Percentiles rank a stretch among this genome's conserved stretches.
These are phyloP conservation scores for Zygoascus biomembranicola DNA, from an alignment of 805 yeast species.

Conservation along the genomic window DNA sequence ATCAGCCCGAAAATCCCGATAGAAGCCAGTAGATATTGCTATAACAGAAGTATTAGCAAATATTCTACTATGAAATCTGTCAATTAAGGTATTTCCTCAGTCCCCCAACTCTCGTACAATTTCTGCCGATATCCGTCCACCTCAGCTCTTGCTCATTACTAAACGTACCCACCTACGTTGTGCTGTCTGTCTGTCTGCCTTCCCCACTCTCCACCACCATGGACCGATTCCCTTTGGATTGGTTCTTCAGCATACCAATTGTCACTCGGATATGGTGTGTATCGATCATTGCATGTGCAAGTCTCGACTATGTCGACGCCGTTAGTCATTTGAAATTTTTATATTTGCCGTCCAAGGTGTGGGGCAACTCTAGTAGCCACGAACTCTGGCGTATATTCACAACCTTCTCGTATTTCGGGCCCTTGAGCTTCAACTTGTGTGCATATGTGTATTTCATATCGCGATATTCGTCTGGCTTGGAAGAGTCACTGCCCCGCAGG, in stretches of 20 bases:
- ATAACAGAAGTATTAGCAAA: too few relatives aligned
- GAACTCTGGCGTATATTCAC: conserved; percentile 36
- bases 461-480: conserved; percentile 34
- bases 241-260: conserved; percentile 34
- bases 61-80: too few relatives aligned
- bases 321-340: conserved; percentile 10
- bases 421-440: conserved; percentile 31
- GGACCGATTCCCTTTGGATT: conserved; percentile 18
- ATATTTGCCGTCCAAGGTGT: neutral
- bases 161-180: neutral
- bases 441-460: conserved; percentile 31
- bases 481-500: conserved; percentile 25
- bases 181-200: neutral
- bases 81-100: too few relatives aligned
- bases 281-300: conserved; percentile 26
- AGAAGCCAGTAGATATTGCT: too few relatives aligned
- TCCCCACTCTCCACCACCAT: conserved; percentile 3
- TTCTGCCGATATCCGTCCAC: neutral
- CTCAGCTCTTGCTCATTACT: neutral
- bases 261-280: conserved; percentile 36
- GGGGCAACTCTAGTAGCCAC: neutral
- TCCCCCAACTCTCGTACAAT: neutral
- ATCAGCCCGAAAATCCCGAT: too few relatives aligned
- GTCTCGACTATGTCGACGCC: conserved; percentile 30
- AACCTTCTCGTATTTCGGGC: conserved; percentile 36